Conservation (phyloP, 2,329 filamentous ascomycete species). For the Volutella citrinella region DNA sequence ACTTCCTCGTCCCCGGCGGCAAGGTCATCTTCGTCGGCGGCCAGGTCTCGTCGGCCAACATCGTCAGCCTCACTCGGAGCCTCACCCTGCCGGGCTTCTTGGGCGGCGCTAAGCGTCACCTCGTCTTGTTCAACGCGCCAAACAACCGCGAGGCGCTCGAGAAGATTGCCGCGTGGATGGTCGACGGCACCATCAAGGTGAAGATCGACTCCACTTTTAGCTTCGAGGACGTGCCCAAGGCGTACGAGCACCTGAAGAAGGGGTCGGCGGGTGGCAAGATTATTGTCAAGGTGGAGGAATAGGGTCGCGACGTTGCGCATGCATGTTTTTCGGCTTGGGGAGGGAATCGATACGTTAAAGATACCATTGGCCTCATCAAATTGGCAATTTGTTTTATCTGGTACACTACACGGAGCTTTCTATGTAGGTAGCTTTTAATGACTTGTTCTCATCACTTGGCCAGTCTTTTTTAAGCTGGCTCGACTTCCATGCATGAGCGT, state of each 20-base stretch:
- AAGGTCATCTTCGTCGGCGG: conserved; percentile 52
- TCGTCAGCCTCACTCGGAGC: conserved; percentile 21
- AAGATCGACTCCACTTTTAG: conserved; percentile 53
- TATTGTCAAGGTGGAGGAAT: conserved; percentile 33
- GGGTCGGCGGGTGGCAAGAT: conserved; percentile 61
- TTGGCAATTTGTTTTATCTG: no score
- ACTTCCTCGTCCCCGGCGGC: conserved; percentile 46
- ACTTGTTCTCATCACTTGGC: no score
- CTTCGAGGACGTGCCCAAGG: conserved; percentile 54
- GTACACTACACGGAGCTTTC: no score
- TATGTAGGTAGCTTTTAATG: no score
- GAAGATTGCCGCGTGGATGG: conserved; percentile 52
- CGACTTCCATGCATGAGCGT: no score
- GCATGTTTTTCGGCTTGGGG: background rate
- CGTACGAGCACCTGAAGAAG: conserved; percentile 57
- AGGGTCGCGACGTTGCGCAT: conserved; percentile 1
- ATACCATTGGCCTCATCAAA: conserved; percentile 13
- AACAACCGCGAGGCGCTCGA: conserved; percentile 44
- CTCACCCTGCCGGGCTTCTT: conserved; percentile 32
- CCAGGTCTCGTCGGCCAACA: conserved; percentile 25
- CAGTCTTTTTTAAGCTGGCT: no score
- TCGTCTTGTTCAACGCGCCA: conserved; percentile 37
- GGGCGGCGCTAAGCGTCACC: conserved; percentile 40
- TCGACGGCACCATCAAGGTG: conserved; percentile 54
- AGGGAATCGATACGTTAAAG: no score